These are phyloP conservation scores for Hyaloscypha hepaticicola DNA, from an alignment of 495 filamentous ascomycete species.

Conservation along the genomic window DNA sequence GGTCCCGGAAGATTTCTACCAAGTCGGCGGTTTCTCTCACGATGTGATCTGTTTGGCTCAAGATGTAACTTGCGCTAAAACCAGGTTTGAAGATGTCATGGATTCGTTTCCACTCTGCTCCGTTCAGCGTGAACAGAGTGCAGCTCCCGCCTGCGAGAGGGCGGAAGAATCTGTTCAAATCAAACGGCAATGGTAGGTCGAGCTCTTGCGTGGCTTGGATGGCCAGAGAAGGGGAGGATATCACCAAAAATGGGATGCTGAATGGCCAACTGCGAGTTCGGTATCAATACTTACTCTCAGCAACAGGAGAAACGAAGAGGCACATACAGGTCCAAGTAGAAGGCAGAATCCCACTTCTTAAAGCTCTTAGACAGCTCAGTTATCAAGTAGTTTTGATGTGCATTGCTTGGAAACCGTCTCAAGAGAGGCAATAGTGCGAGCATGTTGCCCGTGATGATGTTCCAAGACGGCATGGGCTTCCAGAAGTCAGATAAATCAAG, in stretches of 20 bases:
- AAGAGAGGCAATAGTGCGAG: background rate
- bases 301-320: background rate
- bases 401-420: constrained; percentile 3
- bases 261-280: constrained; percentile 25
- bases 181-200: constrained; percentile 21
- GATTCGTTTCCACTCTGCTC: constrained; percentile 38
- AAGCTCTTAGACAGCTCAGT: constrained; percentile 11
- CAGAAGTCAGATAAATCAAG: background rate
- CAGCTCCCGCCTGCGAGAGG: constrained; percentile 8
- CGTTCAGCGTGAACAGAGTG: constrained; percentile 20
- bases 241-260: constrained; percentile 19
- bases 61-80: constrained; percentile 38
- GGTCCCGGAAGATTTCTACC: constrained; percentile 35
- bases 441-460: constrained; percentile 9
- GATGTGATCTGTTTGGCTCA: constrained; percentile 34
- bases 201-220: constrained; percentile 21
- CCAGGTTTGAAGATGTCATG: constrained; percentile 31
- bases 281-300: background rate
- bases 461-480: constrained; percentile 17
- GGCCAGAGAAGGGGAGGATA: constrained; percentile 29
- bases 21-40: constrained; percentile 38
- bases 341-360: constrained; percentile 4
- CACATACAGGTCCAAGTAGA: constrained; percentile 28
- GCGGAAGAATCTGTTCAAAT: constrained; percentile 30
- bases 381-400: constrained; percentile 9